Evolutionary conservation across 257 asterid genomes (phyloP), one percentile per base, ranked within the genome.

Genomic region (Solanum bulbocastanum): DNA sequence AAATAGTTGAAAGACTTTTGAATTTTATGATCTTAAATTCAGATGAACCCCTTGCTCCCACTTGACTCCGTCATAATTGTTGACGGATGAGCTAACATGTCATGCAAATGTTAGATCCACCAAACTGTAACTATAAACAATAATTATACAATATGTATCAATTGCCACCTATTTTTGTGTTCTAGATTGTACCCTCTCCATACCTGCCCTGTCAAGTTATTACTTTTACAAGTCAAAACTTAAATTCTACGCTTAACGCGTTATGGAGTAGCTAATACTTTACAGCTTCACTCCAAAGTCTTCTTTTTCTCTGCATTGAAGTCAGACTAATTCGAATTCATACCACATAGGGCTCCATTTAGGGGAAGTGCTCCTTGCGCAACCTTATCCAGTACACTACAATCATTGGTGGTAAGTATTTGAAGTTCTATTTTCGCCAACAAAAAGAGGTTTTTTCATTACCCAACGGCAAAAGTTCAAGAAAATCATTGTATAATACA

Each of bases 261-360:
- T 35, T 35, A 72, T 18, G 42, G 27, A 33, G 27, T 35, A 73
- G 46, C 81, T 36, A 15, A 36, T 1, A 22, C 52, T 74, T 35
- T 73, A 36, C 18, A 71, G 78, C 49, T 74, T 25, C 52, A 37
- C 83, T 74, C 8, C 14, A 8, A 37, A 74, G 18, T 36, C 33
- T 15, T 49, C 22, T 49, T 49, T 49, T 15, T 13, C 22, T 49
- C 1, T 5, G 3, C 8, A 14, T 49, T 14, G 22, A 49, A 49
- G 22, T 49, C 8, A 3, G 22, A 15, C 10, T 52, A 52, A 52
- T 52, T 0, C 9, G 0, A 15, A 52, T 52, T 0, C 23, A 0
- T 1, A 52, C 8, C 60, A 6, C 1, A 18, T 18, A 52, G 65
- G 10, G 2, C 10, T 2, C 10, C n/a, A 56, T 18, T 56, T 5